Base-by-base conservation (phyloP, 2,329 filamentous ascomycete species). In the Penicillium sp. region DNA sequence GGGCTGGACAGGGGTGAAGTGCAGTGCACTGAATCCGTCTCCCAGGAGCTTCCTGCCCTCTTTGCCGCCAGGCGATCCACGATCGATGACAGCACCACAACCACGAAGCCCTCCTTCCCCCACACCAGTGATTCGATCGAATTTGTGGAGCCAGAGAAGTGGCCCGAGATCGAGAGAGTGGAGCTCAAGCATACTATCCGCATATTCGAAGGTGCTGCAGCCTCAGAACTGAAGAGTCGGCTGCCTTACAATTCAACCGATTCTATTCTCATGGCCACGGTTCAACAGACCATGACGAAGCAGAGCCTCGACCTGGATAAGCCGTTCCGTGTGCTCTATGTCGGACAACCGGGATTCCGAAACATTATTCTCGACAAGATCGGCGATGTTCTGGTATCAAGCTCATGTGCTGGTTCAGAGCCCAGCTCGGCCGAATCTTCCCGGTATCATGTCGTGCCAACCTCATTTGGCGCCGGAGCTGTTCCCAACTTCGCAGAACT, bases 401-500 rank as follows among this genome's bases (percentile, higher is more conserved):
- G 73, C 57, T 70, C 72, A 20, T 64, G 61, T 24, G 63, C 67
- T 49, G 66, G 67, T 37, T 69, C 67, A 10, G 69, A 68, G 50
- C 66, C 64, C 35, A 72, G 70, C 60, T 74, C 70, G 20, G 63
- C 70, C 20, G 73, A 76, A 50, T 74, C 76, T 16, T 77, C 77
- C 35, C 72, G 76, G 42, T 80, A 77, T 59, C 78, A 79, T 63
- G 74, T 80, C 54, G 74, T 80, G 35, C 78, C 78, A 11, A 76
- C 78, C 10, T 77, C 77, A 0, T 79, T 77, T 62, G 78, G 77
- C 44, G 70, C 72, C 35, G 77, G 74, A 22, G 69, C 74, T 29
- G 67, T 75, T 34, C 74, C 78, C 7, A 78, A 78, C 39, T 77
- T 77, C 64, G 78, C 78, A 14, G 77, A 80, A 48, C 74, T 81